Evolutionary conservation across 108 stramenopile species (phyloP), one percentile per base, ranked within the genome.

Genomic region (Discostella pseudostelligera): DNA sequence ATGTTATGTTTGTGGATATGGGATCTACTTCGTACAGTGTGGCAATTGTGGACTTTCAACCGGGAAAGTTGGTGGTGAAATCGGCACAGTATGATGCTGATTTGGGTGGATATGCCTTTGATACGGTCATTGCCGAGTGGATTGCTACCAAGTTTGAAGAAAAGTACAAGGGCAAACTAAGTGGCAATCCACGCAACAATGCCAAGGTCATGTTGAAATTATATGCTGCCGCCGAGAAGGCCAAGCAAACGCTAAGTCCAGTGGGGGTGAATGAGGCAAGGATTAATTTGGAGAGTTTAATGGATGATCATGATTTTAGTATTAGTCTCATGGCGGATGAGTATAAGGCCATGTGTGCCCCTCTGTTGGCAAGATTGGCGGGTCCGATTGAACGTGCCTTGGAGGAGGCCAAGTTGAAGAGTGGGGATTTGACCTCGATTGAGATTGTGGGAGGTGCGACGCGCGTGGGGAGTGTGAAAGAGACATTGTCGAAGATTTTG

Each of bases 391-490:
- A 85, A 40, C 84, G 83, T 51, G 83, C 85, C 25, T 75, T 98
- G 59, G 80, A 59, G n/a, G 95, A 97, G 81, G 86, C 93, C 24
- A 83, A 85, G 20, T 59, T 97, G 16, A 70, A 76, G n/a, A 25
- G 83, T 3, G 53, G 61, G 21, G 95, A 96, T 68, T 74, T 97
- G 60, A 43, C 62, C 9, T 70, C 84, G 35, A 83, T 96, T 3
- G 99, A 99, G 84, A 86, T 99, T 68, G 95, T 98, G 43, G 99
- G 99, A 56, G 99, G 99, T 49, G 81, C 84, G 4, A 90, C 96
- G 0, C 93, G 96, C 35, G 87, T 96, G 24, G 91, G 92, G 45
- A 81, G 86, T 69, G 82, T 96, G 48, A 99, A 99, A 89, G 65
- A 82, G 22, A 76, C 78, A 37, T 69, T 99, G 29, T 62, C 83